These are phyloP conservation scores for Coelastrella sp. DNA, from an alignment of 139 green algal species.

Conservation along the genomic window DNA sequence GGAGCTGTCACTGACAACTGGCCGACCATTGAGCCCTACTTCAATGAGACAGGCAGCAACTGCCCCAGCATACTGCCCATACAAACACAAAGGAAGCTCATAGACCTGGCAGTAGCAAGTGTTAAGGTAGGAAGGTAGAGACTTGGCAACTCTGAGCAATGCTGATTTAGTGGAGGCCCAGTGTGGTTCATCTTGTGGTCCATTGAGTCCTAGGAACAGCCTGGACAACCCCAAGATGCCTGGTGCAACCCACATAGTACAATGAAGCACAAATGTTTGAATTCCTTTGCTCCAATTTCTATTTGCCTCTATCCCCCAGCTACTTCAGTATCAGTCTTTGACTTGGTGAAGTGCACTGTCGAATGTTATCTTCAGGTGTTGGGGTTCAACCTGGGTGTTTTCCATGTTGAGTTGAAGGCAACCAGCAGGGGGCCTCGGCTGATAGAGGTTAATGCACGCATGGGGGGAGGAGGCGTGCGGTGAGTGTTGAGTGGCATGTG, in stretches of 20 bases:
- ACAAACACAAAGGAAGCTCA: slow-evolving; percentile 77
- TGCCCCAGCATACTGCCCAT: slow-evolving; percentile 84
- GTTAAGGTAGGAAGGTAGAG: slow-evolving; percentile 47
- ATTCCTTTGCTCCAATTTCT: no score
- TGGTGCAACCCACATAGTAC: no score
- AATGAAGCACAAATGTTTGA: no score
- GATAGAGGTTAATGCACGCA: slow-evolving; percentile 93
- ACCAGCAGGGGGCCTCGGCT: slow-evolving; percentile 79
- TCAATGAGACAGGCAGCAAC: slow-evolving; percentile 94
- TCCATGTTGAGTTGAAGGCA: slow-evolving; percentile 93
- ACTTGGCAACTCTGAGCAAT: not conserved
- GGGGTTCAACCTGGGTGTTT: slow-evolving; percentile 76
- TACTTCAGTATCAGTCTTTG: no score
- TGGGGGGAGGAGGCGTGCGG: slow-evolving; percentile 88
- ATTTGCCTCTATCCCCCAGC: no score
- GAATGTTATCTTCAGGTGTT: slow-evolving; percentile 25
- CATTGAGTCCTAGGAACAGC: no score
- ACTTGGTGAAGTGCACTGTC: no score
- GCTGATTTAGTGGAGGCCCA: no score
- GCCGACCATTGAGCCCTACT: slow-evolving; percentile 91
- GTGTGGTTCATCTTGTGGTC: no score
- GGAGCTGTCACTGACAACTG: slow-evolving; percentile 68
- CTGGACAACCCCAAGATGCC: no score
- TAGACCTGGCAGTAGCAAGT: slow-evolving; percentile 76
- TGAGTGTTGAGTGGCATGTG: not conserved